Evolutionary conservation across 805 yeast species (phyloP), one percentile per base, ranked within the genome.

Genomic region (Pichia ethanolica): DNA sequence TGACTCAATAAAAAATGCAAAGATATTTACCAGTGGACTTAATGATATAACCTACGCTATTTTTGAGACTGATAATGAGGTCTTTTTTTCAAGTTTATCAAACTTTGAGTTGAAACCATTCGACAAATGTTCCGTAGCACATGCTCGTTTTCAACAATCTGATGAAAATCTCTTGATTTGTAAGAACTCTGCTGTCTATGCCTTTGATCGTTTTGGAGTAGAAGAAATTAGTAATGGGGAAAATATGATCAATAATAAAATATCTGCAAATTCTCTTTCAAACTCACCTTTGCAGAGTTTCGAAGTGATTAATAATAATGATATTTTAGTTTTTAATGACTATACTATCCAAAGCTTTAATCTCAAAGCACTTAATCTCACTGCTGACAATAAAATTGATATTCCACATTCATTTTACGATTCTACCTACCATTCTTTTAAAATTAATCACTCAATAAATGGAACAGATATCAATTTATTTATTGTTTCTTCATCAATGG

Each of bases 321-420:
- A 45, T 35, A 39, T 45, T 25, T 35, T 51, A 27, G 35, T 45
- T 8, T 33, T 28, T 13, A 34, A 63, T 0, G 34, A 50, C 5
- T 41, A 54, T 5, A 32, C 35, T 1, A 34, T 56, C 3, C 52
- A 33, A n/a, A 35, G 63, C 5, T 57, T 56, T 37, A 65, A 66
- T 42, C 33, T 53, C 25, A 57, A 58, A 36, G 44, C 36, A 26
- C 42, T 53, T 0, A 7, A 35, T 25, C 26, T 46, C 37, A n/a
- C 36, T 6, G 50, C 56, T 8, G 32, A 49, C 9, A 9, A 32
- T 1, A 30, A 40, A 0, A 44, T 49, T 37, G 35, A 36, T 7
- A 42, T 55, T 5, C 58, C 61, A 3, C 51, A 58, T 45, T 46
- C 52, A 4, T 57, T 59, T 14, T 57, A 52, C 26, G 50, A 58